Evolutionary conservation across 1,284 basidiomycete genomes (phyloP).

Genomic region (Schizophyllum commune): DNA sequence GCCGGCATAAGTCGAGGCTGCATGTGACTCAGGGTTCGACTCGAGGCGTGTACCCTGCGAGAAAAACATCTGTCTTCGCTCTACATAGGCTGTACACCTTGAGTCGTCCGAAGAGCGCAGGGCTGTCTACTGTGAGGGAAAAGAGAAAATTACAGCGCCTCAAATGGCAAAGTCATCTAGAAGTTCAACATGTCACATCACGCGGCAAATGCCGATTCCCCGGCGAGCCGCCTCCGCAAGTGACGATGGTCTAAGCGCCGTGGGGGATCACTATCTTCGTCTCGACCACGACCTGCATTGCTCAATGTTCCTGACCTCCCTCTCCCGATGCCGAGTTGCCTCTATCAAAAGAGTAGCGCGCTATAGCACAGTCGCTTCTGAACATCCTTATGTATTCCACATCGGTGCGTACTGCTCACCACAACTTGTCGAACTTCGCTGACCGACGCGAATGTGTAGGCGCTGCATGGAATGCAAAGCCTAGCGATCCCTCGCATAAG

Average conservation of each 20-base stretch:
- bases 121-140: no score
- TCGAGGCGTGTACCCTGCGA: no score
- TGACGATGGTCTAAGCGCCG: background rate
- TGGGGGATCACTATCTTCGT: background rate
- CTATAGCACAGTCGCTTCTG: background rate
- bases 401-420: background rate
- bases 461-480: background rate
- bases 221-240: background rate
- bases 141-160: no score
- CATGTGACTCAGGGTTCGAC: no score
- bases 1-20: background rate
- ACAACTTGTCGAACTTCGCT: background rate
- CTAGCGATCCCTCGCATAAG: background rate
- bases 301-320: background rate
- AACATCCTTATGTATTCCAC: background rate
- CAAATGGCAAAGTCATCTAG: no score
- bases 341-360: background rate
- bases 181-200: background rate
- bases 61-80: no score
- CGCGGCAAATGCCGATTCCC: background rate
- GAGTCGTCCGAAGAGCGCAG: no score
- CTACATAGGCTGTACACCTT: no score
- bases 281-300: background rate
- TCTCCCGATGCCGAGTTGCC: background rate
- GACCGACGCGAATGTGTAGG: background rate